Evolutionary conservation across 192 early-diverging fungal species (phyloP).

Genomic region (Piromyces sp.): DNA sequence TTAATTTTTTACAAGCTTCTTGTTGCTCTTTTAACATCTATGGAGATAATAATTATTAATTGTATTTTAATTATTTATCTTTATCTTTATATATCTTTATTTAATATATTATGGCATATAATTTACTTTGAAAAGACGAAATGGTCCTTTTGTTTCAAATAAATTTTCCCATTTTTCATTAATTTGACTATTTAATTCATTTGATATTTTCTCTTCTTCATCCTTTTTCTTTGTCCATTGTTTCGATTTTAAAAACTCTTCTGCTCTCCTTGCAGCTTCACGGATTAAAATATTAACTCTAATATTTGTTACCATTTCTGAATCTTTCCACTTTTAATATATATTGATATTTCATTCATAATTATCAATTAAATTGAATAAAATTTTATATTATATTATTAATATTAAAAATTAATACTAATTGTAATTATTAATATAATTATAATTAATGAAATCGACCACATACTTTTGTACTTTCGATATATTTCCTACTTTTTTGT

Average conservation of each 20-base stretch:
- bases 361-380: too few relatives aligned
- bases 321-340: neutral
- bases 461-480: neutral
- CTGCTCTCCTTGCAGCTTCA: conserved; percentile 19
- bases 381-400: too few relatives aligned
- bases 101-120: neutral
- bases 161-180: conserved; percentile 15
- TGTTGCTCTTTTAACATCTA: conserved; percentile 20
- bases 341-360: too few relatives aligned
- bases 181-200: conserved; percentile 12
- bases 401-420: too few relatives aligned
- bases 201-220: conserved; percentile 12
- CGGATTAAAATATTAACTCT: conserved; percentile 21
- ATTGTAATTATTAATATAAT: too few relatives aligned
- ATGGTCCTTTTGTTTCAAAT: conserved; percentile 11
- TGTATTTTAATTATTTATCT: neutral
- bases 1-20: conserved; percentile 18
- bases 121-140: conserved; percentile 21
- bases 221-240: conserved; percentile 15
- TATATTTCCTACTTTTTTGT: neutral
- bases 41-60: neutral
- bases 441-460: too few relatives aligned
- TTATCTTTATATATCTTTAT: neutral
- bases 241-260: conserved; percentile 20
- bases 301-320: conserved; percentile 22